Conservation (phyloP, 768 basidiomycete species). For the Dendrothele bispora region DNA sequence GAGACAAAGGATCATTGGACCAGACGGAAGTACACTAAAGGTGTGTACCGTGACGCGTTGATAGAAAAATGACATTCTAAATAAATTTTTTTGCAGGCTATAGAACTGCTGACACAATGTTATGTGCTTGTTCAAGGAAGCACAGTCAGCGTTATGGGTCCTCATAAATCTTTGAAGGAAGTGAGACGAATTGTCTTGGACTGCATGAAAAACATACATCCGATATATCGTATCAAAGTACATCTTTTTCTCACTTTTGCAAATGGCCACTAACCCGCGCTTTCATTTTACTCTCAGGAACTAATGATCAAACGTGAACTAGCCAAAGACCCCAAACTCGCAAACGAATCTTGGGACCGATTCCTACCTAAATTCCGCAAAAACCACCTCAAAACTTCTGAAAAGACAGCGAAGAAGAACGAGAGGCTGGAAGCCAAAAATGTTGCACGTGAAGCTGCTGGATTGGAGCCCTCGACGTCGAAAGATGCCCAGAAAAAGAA, state of each 20-base stretch:
- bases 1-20: slow-evolving; percentile 94
- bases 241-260: slow-evolving; percentile 7
- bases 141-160: slow-evolving; percentile 98
- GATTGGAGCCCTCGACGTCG: slow-evolving; percentile 44
- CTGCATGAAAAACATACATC: slow-evolving; percentile 99
- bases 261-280: slow-evolving; percentile 1
- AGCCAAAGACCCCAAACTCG: slow-evolving; percentile 96
- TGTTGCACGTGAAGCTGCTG: slow-evolving; percentile 67
- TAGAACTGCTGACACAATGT: slow-evolving; percentile 93
- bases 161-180: slow-evolving; percentile 93
- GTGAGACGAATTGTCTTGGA: slow-evolving; percentile 95
- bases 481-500: slow-evolving; percentile 74
- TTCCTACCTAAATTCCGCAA: slow-evolving; percentile 97
- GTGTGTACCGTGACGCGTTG: slow-evolving; percentile 40
- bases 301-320: slow-evolving; percentile 98
- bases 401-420: slow-evolving; percentile 92
- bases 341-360: slow-evolving; percentile 92
- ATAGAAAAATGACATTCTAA: slow-evolving; percentile 4
- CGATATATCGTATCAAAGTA: slow-evolving; percentile 98
- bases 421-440: slow-evolving; percentile 60
- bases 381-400: slow-evolving; percentile 87
- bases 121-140: slow-evolving; percentile 98
- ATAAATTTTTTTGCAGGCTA: slow-evolving; percentile 58
- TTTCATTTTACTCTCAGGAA: slow-evolving; percentile 52
- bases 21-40: slow-evolving; percentile 96